phyloP scores from a whole-genome alignment of 2,329 filamentous ascomycete species.

The Cladosporium phlei region DNA sequence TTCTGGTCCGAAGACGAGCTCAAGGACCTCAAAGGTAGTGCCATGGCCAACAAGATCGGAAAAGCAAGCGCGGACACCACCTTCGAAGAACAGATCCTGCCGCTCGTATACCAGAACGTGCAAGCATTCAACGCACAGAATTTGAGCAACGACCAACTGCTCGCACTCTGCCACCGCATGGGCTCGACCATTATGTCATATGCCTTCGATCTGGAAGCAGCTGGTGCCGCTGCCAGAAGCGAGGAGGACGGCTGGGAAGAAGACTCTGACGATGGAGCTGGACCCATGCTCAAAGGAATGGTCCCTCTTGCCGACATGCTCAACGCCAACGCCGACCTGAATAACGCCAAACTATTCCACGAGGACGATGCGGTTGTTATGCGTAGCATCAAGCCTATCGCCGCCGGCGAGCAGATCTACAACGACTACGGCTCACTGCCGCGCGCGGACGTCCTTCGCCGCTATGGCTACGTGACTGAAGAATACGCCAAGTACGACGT shows the following conservation, averaged over 20 bases:
- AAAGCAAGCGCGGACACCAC: conserved; percentile 64
- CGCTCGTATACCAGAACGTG: conserved; percentile 44
- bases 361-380: conserved; percentile 61
- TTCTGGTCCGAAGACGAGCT: conserved; percentile 76
- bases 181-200: conserved; percentile 89
- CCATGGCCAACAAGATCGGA: conserved; percentile 72
- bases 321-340: conserved; percentile 76
- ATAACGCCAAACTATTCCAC: conserved; percentile 67
- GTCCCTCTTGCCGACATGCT: conserved; percentile 86
- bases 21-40: conserved; percentile 67
- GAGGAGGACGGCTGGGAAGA: conserved; percentile 45
- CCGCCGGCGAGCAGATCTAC: conserved; percentile 68
- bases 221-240: conserved; percentile 35
- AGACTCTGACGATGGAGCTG: conserved; percentile 43
- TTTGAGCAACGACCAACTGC: conserved; percentile 43
- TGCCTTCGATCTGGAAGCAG: conserved; percentile 71
- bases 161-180: conserved; percentile 68
- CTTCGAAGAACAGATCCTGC: conserved; percentile 56
- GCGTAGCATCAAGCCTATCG: conserved; percentile 64
- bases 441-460: conserved; percentile 72
- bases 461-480: conserved; percentile 82
- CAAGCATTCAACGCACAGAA: conserved; percentile 37
- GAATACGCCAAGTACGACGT: conserved; percentile 77
- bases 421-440: conserved; percentile 87
- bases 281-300: conserved; percentile 63